Base-by-base conservation (phyloP, 2,329 filamentous ascomycete genomes). In the Trichoderma pleuroti region DNA sequence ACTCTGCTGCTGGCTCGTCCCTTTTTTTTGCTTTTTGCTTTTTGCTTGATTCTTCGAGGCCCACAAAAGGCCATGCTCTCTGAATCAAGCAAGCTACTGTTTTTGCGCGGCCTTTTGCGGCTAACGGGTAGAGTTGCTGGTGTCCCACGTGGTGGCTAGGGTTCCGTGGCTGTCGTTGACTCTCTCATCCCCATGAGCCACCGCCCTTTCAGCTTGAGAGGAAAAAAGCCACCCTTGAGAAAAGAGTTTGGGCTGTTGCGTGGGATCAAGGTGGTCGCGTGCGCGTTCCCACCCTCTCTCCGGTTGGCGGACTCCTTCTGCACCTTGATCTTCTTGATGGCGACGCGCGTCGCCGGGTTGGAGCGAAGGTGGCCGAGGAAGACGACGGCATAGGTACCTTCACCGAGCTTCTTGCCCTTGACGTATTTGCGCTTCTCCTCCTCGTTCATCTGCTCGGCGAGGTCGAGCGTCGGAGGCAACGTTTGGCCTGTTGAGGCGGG, bases 301-400 rank as follows among this genome's bases (percentile, higher is more conserved):
- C n/a, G 26, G 18, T 39, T 59, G 16, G 52, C 18, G 28, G n/a
- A 21, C 42, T 95, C 92, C 72, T 92, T 91, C 76, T 93, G 92
- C 71, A 94, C 85, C 80, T 96, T 96, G 84, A 96, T 96, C 83
- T 95, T 96, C 81, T 97, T 97, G 84, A 97, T 95, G 76, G 96
- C 96, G 73, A 99, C 93, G 68, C 92, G 88, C 54, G 89, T 87
- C 39, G 86, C 86, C 7, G 93, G 91, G 76, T 96, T 90, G 75
- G 83, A 84, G 71, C 90, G 88, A 59, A 96, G 87, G 81, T 95
- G 92, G 66, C 94, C 96, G 67, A 94, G 89, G 84, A 94, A 98
- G 77, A 99, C 96, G 77, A 97, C 91, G 79, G 96, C 96, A 80
- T 99, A 99, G 74, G 96, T 98, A 84, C 96, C 96, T 82, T 97